phyloP scores from a whole-genome alignment of 2,329 filamentous ascomycete genomes.

The Curvularia verruculosa region DNA sequence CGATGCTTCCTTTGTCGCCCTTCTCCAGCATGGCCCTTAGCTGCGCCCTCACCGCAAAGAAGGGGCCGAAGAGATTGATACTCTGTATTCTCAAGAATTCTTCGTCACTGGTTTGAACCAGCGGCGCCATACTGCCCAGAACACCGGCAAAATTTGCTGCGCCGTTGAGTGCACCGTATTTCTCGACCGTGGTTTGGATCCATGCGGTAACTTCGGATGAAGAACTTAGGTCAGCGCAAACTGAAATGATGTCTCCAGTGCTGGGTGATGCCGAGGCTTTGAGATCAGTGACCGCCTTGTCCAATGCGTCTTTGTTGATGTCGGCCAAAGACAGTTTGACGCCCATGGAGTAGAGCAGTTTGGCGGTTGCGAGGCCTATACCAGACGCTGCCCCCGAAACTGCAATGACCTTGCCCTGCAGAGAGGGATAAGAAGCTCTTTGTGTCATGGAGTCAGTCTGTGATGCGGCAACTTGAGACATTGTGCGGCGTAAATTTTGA shows the following conservation, averaged over 20 bases:
- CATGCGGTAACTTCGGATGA: slow-evolving; percentile 46
- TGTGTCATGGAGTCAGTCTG: too few relatives aligned
- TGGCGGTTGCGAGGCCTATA: slow-evolving; percentile 55
- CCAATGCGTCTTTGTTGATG: slow-evolving; percentile 47
- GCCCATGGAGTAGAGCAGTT: slow-evolving; percentile 54
- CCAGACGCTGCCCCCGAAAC: slow-evolving; percentile 42
- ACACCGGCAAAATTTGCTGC: slow-evolving; percentile 52
- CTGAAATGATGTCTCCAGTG: neutral
- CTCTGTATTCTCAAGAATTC: slow-evolving; percentile 26
- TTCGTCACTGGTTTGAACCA: slow-evolving; percentile 16
- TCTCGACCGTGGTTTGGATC: slow-evolving; percentile 44
- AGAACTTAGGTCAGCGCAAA: neutral
- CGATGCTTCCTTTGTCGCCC: slow-evolving; percentile 3
- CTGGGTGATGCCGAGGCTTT: neutral
- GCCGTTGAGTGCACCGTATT: slow-evolving; percentile 48
- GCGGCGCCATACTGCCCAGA: neutral
- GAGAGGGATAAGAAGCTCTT: neutral
- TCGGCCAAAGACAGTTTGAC: slow-evolving; percentile 28
- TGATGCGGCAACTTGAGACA: too few relatives aligned
- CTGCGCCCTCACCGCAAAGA: slow-evolving; percentile 33
- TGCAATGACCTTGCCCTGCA: slow-evolving; percentile 1
- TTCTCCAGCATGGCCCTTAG: slow-evolving; percentile 33
- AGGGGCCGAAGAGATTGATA: slow-evolving; percentile 51
- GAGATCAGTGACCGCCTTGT: neutral
- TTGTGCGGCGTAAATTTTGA: neutral